Evolutionary conservation across 257 asterid genomes (phyloP), one percentile per base, ranked within the genome.

Genomic region (Lycium ferocissimum): DNA sequence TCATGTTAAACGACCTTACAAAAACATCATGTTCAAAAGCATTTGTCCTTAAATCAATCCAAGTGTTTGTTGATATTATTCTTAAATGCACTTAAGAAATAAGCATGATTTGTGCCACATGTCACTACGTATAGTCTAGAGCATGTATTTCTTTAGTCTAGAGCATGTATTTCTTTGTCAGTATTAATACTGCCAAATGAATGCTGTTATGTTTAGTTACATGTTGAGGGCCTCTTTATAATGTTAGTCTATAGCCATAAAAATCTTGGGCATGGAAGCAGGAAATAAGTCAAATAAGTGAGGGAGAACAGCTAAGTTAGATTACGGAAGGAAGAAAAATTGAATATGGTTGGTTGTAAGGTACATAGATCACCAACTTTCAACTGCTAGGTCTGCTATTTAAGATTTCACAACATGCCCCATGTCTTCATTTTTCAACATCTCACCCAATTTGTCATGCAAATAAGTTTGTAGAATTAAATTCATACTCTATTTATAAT

Each of bases 321-420:
- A 38, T 83, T 81, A 85, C 65, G 61, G 66, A 84, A 82, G 62
- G 57, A 83, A 87, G 85, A 75, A 89, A 88, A 71, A 87, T 62
- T 75, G 85, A 87, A 87, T 91, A 40, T 88, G 87, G 97, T 93
- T 94, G 97, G 95, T 85, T n/a, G 87, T 85, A 85, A 84, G 83
- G 81, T 76, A 57, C 47, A 57, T 92, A 88, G 93, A 89, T 91
- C 86, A 91, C 98, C 97, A 92, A 94, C 95, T 87, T 92, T 86
- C 96, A 91, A 90, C 96, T 88, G 89, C 95, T 88, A 87, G 89
- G 88, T 83, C 85, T 89, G 91, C 90, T 81, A 85, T 80, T 90
- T 62, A 89, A 87, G 85, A 61, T 84, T 70, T 86, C 62, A 67
- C 40, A 37, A 11, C 9, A 45, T 79, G 67, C 56, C 69, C 83